A percentile compares a stretch with the other conserved stretches of the same genome.
Conservation (phyloP, 139 green algal species). For the Auxenochlorella pyrenoidosa region DNA sequence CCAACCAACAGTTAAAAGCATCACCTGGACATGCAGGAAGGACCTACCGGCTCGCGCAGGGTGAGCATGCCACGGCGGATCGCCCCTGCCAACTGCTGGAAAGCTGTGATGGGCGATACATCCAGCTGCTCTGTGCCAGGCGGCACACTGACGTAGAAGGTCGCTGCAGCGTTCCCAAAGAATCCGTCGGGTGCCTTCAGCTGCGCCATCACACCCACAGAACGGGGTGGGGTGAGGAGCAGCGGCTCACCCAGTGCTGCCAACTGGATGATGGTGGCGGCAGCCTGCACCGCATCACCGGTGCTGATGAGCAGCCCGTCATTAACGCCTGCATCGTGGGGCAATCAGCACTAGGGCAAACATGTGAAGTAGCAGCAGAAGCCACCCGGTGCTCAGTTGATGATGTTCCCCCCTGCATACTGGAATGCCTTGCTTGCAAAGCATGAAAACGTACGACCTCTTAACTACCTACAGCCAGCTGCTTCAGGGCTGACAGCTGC, state of each 20-base stretch:
- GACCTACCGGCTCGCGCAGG: not conserved
- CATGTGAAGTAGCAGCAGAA: too few species aligned
- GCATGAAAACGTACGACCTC: not conserved
- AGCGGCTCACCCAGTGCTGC: not conserved
- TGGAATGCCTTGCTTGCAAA: not conserved
- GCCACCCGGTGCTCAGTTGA: too few species aligned
- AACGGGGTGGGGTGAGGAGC: not conserved
- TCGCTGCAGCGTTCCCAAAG: not conserved
- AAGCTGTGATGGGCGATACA: not conserved
- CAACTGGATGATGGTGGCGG: conserved; percentile 1
- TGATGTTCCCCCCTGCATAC: not conserved
- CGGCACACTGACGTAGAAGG: not conserved
- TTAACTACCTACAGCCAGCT: not conserved
- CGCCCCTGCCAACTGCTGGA: not conserved
- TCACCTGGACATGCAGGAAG: too few species aligned
- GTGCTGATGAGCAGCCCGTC: not conserved
- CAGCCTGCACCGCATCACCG: conserved; percentile 16
- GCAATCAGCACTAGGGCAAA: not conserved
- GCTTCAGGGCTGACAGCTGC: conserved; percentile 8
- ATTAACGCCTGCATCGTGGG: not conserved
- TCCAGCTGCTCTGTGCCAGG: not conserved
- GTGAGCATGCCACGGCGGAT: not conserved
- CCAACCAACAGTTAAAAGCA: too few species aligned
- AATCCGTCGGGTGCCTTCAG: not conserved
- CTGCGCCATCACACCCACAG: not conserved